These are phyloP conservation scores for Suillus occidentalis DNA, from an alignment of 768 basidiomycete species.

Conservation along the genomic window DNA sequence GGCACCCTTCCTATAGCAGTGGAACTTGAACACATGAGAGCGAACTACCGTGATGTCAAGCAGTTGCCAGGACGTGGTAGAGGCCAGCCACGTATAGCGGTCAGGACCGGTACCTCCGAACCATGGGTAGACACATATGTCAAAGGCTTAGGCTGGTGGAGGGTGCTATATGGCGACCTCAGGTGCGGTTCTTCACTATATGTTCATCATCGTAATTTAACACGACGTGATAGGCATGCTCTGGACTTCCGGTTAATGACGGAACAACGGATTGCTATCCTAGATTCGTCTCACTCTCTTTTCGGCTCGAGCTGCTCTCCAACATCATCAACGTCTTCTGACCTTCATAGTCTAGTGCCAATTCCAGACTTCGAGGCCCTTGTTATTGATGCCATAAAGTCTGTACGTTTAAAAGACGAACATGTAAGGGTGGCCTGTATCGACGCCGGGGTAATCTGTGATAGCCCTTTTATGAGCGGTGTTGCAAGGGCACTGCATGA, in stretches of 20 bases:
- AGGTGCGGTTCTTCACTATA: slow-evolving; percentile 41
- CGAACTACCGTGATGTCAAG: slow-evolving; percentile 29
- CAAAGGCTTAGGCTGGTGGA: slow-evolving; percentile 82
- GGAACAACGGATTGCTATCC: slow-evolving; percentile 60
- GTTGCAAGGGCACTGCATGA: slow-evolving; percentile 52
- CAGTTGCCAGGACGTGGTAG: slow-evolving; percentile 7
- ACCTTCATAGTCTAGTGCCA: slow-evolving; percentile 46
- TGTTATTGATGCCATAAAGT: slow-evolving; percentile 45
- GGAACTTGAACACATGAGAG: slow-evolving; percentile 59
- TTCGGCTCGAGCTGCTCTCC: slow-evolving; percentile 25
- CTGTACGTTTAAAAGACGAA: slow-evolving; percentile 15
- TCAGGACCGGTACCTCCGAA: slow-evolving; percentile 17
- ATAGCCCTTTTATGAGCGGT: slow-evolving; percentile 43
- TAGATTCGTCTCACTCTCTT: slow-evolving; percentile 73
- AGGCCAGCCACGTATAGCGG: slow-evolving; percentile 20
- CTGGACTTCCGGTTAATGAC: slow-evolving; percentile 79
- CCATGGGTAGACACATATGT: slow-evolving; percentile 62
- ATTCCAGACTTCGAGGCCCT: slow-evolving; percentile 61
- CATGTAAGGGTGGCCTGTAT: slow-evolving; percentile 52
- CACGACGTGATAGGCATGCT: slow-evolving; percentile 52
- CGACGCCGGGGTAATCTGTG: slow-evolving; percentile 65
- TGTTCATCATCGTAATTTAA: neutral
- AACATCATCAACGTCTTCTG: slow-evolving; percentile 5
- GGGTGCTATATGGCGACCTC: slow-evolving; percentile 68
- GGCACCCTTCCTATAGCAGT: slow-evolving; percentile 77